Conservation (phyloP, 2,329 filamentous ascomycete genomes). For the Zalaria sp. region DNA sequence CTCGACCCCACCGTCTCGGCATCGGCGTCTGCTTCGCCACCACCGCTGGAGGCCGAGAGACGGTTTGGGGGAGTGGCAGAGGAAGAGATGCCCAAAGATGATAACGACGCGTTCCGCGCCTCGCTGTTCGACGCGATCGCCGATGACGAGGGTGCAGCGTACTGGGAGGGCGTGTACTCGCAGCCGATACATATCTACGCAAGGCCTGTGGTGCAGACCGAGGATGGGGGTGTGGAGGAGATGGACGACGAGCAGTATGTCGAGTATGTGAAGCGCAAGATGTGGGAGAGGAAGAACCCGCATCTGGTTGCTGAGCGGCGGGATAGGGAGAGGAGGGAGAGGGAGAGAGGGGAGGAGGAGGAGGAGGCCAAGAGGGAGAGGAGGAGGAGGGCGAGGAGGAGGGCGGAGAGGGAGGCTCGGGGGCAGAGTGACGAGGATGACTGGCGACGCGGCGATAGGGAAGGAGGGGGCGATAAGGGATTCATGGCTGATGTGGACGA, state of each 20-base stretch:
- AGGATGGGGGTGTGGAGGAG: conserved; percentile 49
- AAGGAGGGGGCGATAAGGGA: conserved; percentile 35
- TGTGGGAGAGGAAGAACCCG: conserved; percentile 93
- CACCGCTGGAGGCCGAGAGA: neutral
- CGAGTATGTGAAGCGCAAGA: conserved; percentile 65
- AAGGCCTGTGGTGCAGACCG: conserved; percentile 46
- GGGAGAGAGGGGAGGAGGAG: conserved; percentile 31
- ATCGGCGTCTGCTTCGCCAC: neutral
- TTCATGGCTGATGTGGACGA: conserved; percentile 39
- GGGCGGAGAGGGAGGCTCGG: conserved; percentile 20
- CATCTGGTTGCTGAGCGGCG: conserved; percentile 67
- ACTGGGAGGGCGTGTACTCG: conserved; percentile 94
- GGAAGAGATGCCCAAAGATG: too few relatives aligned
- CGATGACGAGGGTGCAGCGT: conserved; percentile 88
- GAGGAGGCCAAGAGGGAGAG: conserved; percentile 15
- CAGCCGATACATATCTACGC: conserved; percentile 80
- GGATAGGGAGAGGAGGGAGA: conserved; percentile 39
- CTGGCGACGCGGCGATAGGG: conserved; percentile 12
- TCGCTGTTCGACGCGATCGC: conserved; percentile 94
- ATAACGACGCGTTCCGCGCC: conserved; percentile 67
- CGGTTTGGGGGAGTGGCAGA: conserved; percentile 5
- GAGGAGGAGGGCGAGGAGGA: conserved; percentile 20
- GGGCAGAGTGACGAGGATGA: conserved; percentile 14
- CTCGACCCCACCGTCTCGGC: conserved; percentile 4
- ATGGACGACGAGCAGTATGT: conserved; percentile 95